Percentiles rank a stretch among this genome's conserved stretches.
Conservation (phyloP, 2,329 filamentous ascomycete species). For the Aschersonia sp. region DNA sequence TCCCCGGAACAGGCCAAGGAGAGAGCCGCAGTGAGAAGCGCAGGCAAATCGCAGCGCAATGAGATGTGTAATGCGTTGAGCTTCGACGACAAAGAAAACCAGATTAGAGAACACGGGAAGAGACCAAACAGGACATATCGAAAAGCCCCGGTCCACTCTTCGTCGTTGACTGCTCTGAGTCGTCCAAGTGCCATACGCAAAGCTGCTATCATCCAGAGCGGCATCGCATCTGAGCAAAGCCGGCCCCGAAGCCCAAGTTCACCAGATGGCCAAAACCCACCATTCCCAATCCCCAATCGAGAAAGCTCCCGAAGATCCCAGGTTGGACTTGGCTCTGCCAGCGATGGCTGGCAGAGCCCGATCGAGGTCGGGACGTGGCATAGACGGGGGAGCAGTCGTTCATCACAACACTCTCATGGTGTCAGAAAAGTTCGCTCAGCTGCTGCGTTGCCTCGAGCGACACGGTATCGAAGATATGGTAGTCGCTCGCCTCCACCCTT, state of each 20-base stretch:
- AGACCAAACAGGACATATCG: slow-evolving; percentile 22
- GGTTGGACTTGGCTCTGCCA: slow-evolving; percentile 46
- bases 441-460: slow-evolving; percentile 48
- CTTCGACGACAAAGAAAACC: slow-evolving; percentile 17
- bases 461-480: slow-evolving; percentile 31
- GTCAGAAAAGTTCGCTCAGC: slow-evolving; percentile 79
- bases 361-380: slow-evolving; percentile 46
- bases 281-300: slow-evolving; percentile 81
- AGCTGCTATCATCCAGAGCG: slow-evolving; percentile 66
- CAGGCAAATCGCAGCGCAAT: slow-evolving; percentile 20
- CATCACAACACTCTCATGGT: slow-evolving; percentile 42
- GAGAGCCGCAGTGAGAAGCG: slow-evolving; percentile 11
- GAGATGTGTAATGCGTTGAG: slow-evolving; percentile 32
- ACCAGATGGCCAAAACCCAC: slow-evolving; percentile 49
- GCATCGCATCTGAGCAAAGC: slow-evolving; percentile 53
- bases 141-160: slow-evolving; percentile 15
- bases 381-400: slow-evolving; percentile 32
- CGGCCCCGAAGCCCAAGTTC: slow-evolving; percentile 52
- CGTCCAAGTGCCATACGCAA: slow-evolving; percentile 55
- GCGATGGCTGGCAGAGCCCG: slow-evolving; percentile 66
- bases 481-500: slow-evolving; percentile 52
- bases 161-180: slow-evolving; percentile 16
- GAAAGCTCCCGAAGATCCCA: slow-evolving; percentile 71
- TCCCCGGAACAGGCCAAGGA: slow-evolving; percentile 28
- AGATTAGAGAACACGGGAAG: slow-evolving; percentile 7